These are phyloP conservation scores for Akanthomyces muscarius DNA, from an alignment of 2,329 filamentous ascomycete genomes.

Conservation along the genomic window DNA sequence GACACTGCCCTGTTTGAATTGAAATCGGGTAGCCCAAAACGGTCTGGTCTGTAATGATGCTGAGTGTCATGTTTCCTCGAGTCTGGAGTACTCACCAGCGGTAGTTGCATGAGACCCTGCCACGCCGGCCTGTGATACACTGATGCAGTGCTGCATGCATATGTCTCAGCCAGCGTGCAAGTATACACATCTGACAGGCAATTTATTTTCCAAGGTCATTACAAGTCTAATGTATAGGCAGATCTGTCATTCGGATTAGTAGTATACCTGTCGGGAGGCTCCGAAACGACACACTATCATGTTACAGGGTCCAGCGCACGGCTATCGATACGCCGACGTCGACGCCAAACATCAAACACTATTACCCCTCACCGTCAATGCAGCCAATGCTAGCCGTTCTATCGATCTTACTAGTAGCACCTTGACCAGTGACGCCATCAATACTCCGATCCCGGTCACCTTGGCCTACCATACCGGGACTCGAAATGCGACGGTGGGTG, in stretches of 20 bases:
- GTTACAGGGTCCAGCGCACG: constrained; percentile 9
- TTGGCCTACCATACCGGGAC: too few relatives aligned
- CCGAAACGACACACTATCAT: not conserved
- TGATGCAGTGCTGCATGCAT: too few relatives aligned
- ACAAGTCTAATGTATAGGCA: not conserved
- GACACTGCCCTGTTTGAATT: not conserved
- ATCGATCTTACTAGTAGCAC: not conserved
- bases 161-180: too few relatives aligned
- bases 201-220: not conserved
- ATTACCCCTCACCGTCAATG: not conserved
- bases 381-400: not conserved
- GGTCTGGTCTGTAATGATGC: not conserved
- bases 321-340: constrained; percentile 1
- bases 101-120: too few relatives aligned
- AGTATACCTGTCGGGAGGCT: not conserved
- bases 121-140: too few relatives aligned
- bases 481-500: too few relatives aligned
- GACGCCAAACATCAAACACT: constrained; percentile 11
- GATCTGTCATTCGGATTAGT: not conserved
- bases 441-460: not conserved
- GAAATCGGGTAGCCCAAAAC: not conserved
- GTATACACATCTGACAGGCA: not conserved
- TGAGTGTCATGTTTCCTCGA: not conserved
- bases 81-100: not conserved
- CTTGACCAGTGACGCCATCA: not conserved